These are phyloP conservation scores for Sclerotinia nivalis DNA, from an alignment of 2,329 filamentous ascomycete species.

Conservation along the genomic window DNA sequence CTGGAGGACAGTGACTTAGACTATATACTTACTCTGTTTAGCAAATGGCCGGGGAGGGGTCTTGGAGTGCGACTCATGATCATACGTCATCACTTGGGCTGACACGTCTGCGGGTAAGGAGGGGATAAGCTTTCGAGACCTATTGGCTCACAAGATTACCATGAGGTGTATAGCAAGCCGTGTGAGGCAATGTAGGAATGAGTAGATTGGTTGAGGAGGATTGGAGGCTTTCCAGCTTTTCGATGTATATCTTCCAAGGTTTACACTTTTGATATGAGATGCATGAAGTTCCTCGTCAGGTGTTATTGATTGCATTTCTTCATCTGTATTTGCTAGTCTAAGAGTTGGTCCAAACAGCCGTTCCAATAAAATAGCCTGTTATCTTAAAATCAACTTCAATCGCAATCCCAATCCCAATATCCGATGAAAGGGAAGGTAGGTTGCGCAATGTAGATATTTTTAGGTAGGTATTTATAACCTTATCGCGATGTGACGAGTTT, in stretches of 20 bases:
- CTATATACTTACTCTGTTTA: neutral
- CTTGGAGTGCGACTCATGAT: neutral
- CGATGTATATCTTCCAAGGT: too few species aligned
- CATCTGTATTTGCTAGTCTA: neutral
- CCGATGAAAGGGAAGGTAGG: too few species aligned
- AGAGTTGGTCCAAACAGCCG: neutral
- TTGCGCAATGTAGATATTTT: neutral
- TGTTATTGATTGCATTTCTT: neutral
- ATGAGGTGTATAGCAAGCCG: neutral
- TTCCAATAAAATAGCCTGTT: neutral
- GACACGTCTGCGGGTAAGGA: neutral
- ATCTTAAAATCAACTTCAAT: neutral
- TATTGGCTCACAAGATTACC: neutral
- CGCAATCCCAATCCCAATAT: too few species aligned
- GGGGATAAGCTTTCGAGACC: neutral
- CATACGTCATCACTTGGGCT: conserved; percentile 10
- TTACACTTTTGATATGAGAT: neutral
- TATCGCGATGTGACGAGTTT: neutral
- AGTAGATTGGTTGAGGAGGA: neutral
- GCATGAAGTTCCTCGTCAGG: conserved; percentile 1
- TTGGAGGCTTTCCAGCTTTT: neutral
- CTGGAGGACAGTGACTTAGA: neutral
- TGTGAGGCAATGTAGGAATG: neutral
- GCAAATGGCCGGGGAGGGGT: neutral
- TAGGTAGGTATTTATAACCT: conserved; percentile 5